A percentile compares a stretch with the other conserved stretches of the same genome.
These are phyloP conservation scores for Zostera marina DNA, from an alignment of 116 monocot species.

Conservation along the genomic window DNA sequence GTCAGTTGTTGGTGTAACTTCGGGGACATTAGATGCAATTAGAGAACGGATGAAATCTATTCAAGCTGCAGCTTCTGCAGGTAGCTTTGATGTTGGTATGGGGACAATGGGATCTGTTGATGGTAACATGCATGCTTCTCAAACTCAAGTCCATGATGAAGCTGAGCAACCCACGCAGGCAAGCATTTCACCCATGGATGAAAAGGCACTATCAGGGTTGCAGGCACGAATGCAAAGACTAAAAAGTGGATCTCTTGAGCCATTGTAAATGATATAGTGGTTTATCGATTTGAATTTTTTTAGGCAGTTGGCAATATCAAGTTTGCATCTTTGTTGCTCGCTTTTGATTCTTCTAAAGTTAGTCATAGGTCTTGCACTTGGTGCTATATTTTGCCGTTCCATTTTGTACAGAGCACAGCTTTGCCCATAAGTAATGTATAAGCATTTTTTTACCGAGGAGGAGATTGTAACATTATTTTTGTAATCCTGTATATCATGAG, in stretches of 20 bases:
- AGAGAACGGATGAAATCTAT: slow-evolving; percentile 97
- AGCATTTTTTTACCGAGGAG: too few species aligned
- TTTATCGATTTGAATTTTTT: background rate
- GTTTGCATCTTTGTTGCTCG: background rate
- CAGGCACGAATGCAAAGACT: slow-evolving; percentile 99
- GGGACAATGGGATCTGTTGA: slow-evolving; percentile 33
- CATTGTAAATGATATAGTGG: slow-evolving; percentile 22
- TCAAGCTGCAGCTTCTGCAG: slow-evolving; percentile 76
- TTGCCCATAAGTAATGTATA: too few species aligned
- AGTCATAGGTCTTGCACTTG: too few species aligned
- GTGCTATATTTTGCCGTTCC: too few species aligned
- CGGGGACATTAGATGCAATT: slow-evolving; percentile 77
- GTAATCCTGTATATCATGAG: too few species aligned
- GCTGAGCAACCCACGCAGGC: slow-evolving; percentile 20
- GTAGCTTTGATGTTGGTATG: slow-evolving; percentile 27
- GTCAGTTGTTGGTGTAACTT: slow-evolving; percentile 31
- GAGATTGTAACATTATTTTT: too few species aligned
- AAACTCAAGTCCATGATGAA: slow-evolving; percentile 17
- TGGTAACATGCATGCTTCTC: slow-evolving; percentile 16
- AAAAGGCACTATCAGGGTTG: slow-evolving; percentile 81
- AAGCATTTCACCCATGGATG: slow-evolving; percentile 69
- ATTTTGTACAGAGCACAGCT: too few species aligned
- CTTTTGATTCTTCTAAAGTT: background rate
- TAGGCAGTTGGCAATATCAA: background rate
- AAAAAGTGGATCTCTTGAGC: slow-evolving; percentile 76